Conservation (phyloP, 2,329 filamentous ascomycete genomes). For the Zymoseptoria passerinii region DNA sequence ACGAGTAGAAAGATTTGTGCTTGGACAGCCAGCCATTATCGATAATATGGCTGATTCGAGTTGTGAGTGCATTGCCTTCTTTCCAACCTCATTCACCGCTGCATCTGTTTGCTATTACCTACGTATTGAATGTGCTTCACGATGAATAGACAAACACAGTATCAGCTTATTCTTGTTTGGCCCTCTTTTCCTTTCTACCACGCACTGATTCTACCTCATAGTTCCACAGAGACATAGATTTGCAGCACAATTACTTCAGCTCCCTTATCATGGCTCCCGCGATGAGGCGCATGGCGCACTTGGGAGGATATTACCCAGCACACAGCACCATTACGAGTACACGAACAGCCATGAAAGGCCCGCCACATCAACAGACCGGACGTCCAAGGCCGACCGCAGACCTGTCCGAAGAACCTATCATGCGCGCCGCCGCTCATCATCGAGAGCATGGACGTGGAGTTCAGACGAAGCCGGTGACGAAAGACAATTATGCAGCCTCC, state of each 20-base stretch:
- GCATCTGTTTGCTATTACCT: background rate
- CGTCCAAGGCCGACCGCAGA: background rate
- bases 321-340: background rate
- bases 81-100: background rate
- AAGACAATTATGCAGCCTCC: background rate
- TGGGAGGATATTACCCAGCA: background rate
- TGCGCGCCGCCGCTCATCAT: background rate
- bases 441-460: background rate
- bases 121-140: background rate
- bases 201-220: background rate
- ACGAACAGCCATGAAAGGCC: background rate
- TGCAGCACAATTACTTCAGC: background rate
- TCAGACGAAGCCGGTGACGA: background rate
- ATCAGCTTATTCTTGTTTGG: background rate
- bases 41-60: background rate
- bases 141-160: background rate
- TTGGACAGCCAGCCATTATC: background rate
- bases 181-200: background rate
- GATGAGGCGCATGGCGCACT: background rate
- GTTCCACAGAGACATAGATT: background rate
- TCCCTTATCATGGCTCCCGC: background rate
- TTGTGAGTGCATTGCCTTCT: background rate
- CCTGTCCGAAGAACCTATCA: background rate
- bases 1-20: slow-evolving; percentile 40
- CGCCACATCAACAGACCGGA: background rate